A percentile compares a stretch with the other conserved stretches of the same genome.
These are phyloP conservation scores for Silene conica DNA, from an alignment of 148 eudicot species.

Conservation along the genomic window DNA sequence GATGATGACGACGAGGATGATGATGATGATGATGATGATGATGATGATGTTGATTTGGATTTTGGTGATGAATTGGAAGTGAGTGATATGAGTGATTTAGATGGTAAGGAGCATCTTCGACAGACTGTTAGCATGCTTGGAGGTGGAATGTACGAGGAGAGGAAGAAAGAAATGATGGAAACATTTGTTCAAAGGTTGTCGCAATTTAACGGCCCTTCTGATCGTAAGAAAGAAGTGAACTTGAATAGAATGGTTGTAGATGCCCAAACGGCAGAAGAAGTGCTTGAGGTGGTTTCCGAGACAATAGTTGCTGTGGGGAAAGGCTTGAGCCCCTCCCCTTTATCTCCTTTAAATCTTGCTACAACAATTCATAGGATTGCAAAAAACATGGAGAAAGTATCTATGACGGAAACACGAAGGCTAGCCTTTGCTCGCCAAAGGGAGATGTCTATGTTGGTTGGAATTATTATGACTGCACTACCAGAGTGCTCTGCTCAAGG, in stretches of 20 bases:
- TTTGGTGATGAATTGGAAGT: slow-evolving; percentile 40
- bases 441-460: slow-evolving; percentile 95
- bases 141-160: slow-evolving; percentile 78
- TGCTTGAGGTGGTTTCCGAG: slow-evolving; percentile 65
- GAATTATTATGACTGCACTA: slow-evolving; percentile 73
- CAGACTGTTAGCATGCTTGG: slow-evolving; percentile 57
- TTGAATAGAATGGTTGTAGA: slow-evolving; percentile 66
- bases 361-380: slow-evolving; percentile 93
- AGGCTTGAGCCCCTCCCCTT: slow-evolving; percentile 92
- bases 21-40: slow-evolving; percentile 35
- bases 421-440: slow-evolving; percentile 83
- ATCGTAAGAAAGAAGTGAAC: slow-evolving; percentile 69
- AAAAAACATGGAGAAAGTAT: slow-evolving; percentile 97
- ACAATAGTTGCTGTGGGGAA: slow-evolving; percentile 69
- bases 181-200: slow-evolving; percentile 71
- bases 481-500: slow-evolving; percentile 96
- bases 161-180: slow-evolving; percentile 59
- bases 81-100: slow-evolving; percentile 19
- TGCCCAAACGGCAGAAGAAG: slow-evolving; percentile 82
- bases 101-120: slow-evolving; percentile 30
- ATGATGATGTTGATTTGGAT: slow-evolving; percentile 29
- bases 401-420: slow-evolving; percentile 70
- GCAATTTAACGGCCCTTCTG: slow-evolving; percentile 74
- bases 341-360: slow-evolving; percentile 85
- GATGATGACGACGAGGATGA: slow-evolving; percentile 28